phyloP scores from a whole-genome alignment of 2,329 filamentous ascomycete species.

The Botryotinia narcissicola region DNA sequence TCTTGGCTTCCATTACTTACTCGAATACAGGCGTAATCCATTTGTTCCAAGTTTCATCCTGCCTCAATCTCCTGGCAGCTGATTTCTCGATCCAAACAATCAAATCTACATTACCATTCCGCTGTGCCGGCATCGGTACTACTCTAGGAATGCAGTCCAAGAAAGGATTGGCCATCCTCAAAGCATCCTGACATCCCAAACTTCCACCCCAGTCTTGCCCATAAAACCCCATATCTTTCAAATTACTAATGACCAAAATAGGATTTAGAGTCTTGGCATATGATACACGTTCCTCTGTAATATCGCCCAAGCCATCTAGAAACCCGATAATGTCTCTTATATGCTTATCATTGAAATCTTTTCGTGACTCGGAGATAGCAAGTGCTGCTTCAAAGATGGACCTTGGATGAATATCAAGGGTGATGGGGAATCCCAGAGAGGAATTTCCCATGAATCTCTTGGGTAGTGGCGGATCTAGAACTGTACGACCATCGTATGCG shows the following conservation, averaged over 20 bases:
- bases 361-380: conserved; percentile 9
- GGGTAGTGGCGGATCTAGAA: conserved; percentile 8
- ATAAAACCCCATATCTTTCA: conserved; percentile 11
- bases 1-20: background rate
- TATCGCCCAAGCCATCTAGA: background rate
- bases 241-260: conserved; percentile 8
- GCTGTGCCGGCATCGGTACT: conserved; percentile 1
- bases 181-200: background rate
- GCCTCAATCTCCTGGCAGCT: background rate
- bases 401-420: conserved; percentile 9
- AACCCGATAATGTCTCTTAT: conserved; percentile 1
- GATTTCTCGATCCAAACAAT: conserved; percentile 13
- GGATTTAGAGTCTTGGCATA: conserved; percentile 10
- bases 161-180: conserved; percentile 6
- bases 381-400: conserved; percentile 1
- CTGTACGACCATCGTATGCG: background rate
- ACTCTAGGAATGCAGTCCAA: conserved; percentile 3
- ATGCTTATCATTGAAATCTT: conserved; percentile 5
- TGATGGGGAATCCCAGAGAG: background rate
- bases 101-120: background rate
- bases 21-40: background rate
- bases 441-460: conserved; percentile 5
- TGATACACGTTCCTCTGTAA: conserved; percentile 6
- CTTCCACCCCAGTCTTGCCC: conserved; percentile 9
- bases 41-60: conserved; percentile 7